Percentiles rank a stretch among this genome's conserved stretches.
phyloP scores from a whole-genome alignment of 2,329 filamentous ascomycete species.

The Xylariales sp. region DNA sequence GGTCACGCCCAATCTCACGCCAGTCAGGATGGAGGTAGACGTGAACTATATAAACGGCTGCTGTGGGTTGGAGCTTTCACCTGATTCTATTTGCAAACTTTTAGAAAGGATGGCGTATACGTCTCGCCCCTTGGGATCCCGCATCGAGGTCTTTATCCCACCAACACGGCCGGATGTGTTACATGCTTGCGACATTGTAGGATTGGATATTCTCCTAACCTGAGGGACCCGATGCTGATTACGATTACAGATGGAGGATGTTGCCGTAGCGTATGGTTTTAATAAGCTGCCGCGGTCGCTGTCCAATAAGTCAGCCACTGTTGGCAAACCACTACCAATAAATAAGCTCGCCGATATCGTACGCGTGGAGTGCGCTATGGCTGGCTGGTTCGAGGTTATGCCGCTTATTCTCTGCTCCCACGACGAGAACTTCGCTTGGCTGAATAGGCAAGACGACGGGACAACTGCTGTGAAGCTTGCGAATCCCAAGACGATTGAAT shows the following conservation, averaged over 20 bases:
- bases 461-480: conserved; percentile 76
- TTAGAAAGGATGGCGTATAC: conserved; percentile 89
- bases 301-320: conserved; percentile 76
- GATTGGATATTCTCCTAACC: neutral
- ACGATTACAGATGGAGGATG: conserved; percentile 81
- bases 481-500: conserved; percentile 83
- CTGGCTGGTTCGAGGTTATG: conserved; percentile 96
- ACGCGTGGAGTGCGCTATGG: conserved; percentile 87
- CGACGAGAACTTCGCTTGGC: conserved; percentile 96
- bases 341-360: conserved; percentile 97
- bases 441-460: conserved; percentile 82
- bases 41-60: conserved; percentile 94
- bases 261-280: conserved; percentile 96
- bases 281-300: conserved; percentile 92
- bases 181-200: conserved; percentile 86
- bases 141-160: conserved; percentile 84
- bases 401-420: conserved; percentile 96
- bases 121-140: conserved; percentile 78
- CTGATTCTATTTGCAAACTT: conserved; percentile 80
- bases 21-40: conserved; percentile 82
- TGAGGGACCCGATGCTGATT: conserved; percentile 19
- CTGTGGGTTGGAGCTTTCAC: conserved; percentile 81
- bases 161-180: conserved; percentile 93
- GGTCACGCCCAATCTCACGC: conserved; percentile 82
- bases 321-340: conserved; percentile 87